phyloP scores from a whole-genome alignment of 768 basidiomycete species.

The Mycena latifolia region DNA sequence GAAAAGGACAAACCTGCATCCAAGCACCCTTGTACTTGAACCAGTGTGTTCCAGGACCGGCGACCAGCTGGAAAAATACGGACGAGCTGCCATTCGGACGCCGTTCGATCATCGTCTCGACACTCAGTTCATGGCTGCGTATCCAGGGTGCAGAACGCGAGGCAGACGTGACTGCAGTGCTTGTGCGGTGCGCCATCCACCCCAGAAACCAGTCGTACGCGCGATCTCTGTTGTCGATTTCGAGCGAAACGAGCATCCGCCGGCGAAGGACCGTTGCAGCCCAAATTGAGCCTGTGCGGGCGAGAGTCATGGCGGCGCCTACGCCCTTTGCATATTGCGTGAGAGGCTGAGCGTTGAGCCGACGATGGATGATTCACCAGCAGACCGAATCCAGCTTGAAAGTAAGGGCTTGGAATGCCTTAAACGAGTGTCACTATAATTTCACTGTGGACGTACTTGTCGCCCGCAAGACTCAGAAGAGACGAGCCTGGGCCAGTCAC shows the following conservation, averaged over 20 bases:
- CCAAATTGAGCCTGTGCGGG: slow-evolving; percentile 77
- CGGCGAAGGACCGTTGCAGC: slow-evolving; percentile 84
- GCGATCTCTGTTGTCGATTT: slow-evolving; percentile 96
- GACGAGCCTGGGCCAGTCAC: slow-evolving; percentile 41
- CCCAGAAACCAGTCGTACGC: slow-evolving; percentile 97
- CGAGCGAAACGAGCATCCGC: slow-evolving; percentile 93
- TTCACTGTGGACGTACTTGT: slow-evolving; percentile 68
- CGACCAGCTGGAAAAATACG: slow-evolving; percentile 92
- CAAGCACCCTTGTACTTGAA: slow-evolving; percentile 92
- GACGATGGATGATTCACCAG: slow-evolving; percentile 70
- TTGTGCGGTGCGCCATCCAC: slow-evolving; percentile 90
- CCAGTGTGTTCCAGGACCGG: slow-evolving; percentile 95
- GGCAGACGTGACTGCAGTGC: slow-evolving; percentile 40
- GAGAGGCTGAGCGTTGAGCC: slow-evolving; percentile 13
- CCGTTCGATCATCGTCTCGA: slow-evolving; percentile 92
- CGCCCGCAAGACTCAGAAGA: slow-evolving; percentile 60
- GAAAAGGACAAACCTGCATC: slow-evolving; percentile 83
- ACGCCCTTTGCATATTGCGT: slow-evolving; percentile 73
- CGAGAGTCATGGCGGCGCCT: slow-evolving; percentile 83
- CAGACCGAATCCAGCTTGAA: slow-evolving; percentile 97
- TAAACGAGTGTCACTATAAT: slow-evolving; percentile 5
- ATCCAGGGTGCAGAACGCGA: slow-evolving; percentile 60
- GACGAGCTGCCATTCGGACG: slow-evolving; percentile 92
- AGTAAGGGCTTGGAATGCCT: slow-evolving; percentile 80
- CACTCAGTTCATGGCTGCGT: slow-evolving; percentile 92